phyloP scores from a whole-genome alignment of 2,329 filamentous ascomycete genomes.

The Alternaria postmessia region DNA sequence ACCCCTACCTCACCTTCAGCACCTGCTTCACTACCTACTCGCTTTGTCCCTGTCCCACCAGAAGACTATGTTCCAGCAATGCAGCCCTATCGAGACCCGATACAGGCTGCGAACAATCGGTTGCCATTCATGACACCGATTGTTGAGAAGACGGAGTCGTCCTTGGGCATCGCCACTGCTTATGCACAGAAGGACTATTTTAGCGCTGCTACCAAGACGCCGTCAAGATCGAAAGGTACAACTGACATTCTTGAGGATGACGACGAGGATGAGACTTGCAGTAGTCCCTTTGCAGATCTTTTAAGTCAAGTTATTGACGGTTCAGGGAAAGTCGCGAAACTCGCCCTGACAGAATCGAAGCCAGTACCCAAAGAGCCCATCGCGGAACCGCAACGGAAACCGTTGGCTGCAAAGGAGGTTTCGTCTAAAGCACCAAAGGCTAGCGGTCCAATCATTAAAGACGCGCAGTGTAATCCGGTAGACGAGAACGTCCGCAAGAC shows the following conservation, averaged over 20 bases:
- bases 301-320: slow-evolving; percentile 59
- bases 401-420: slow-evolving; percentile 44
- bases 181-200: slow-evolving; percentile 65
- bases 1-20: slow-evolving; percentile 58
- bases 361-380: slow-evolving; percentile 34
- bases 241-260: slow-evolving; percentile 51
- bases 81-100: slow-evolving; percentile 81
- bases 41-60: slow-evolving; percentile 80
- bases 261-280: slow-evolving; percentile 58
- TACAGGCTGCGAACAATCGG: slow-evolving; percentile 83
- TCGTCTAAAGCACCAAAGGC: slow-evolving; percentile 51
- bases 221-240: slow-evolving; percentile 66
- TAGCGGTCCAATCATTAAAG: slow-evolving; percentile 79
- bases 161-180: slow-evolving; percentile 64
- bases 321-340: slow-evolving; percentile 58
- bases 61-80: slow-evolving; percentile 85
- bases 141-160: slow-evolving; percentile 92
- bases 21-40: slow-evolving; percentile 56
- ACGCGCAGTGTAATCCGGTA: slow-evolving; percentile 87
- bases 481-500: slow-evolving; percentile 76
- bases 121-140: slow-evolving; percentile 99
- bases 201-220: slow-evolving; percentile 82
- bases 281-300: slow-evolving; percentile 77
- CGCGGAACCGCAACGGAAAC: slow-evolving; percentile 25
- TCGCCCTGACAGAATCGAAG: slow-evolving; percentile 59